These are phyloP conservation scores for Penicillium fuscoglaucum DNA, from an alignment of 2,329 filamentous ascomycete species.

Conservation along the genomic window DNA sequence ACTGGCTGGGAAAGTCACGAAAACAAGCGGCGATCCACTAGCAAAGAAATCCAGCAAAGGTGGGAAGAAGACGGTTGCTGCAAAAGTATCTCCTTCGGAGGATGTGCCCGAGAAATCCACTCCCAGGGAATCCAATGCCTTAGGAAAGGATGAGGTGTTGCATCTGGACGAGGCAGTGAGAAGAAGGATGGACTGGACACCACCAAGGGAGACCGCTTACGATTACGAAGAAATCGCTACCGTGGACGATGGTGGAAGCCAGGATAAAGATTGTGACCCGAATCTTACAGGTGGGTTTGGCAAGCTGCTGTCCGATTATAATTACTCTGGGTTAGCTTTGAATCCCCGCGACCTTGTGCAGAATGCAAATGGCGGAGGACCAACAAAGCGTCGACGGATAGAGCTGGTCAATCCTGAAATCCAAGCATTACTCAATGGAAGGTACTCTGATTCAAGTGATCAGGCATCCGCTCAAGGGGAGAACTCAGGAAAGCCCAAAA, in stretches of 20 bases:
- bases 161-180: slow-evolving; percentile 51
- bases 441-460: slow-evolving; percentile 4
- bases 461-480: slow-evolving; percentile 18
- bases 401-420: slow-evolving; percentile 34
- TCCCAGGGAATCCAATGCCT: slow-evolving; percentile 18
- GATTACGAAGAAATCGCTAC: slow-evolving; percentile 25
- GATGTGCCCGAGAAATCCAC: not conserved
- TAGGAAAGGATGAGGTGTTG: slow-evolving; percentile 24
- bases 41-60: slow-evolving; percentile 16
- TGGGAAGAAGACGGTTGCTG: slow-evolving; percentile 11
- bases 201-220: slow-evolving; percentile 50
- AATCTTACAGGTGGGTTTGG: slow-evolving; percentile 28
- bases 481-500: slow-evolving; percentile 15
- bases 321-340: slow-evolving; percentile 33
- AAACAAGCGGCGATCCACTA: slow-evolving; percentile 25
- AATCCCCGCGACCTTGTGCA: slow-evolving; percentile 12
- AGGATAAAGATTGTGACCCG: not conserved
- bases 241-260: slow-evolving; percentile 11
- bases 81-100: slow-evolving; percentile 1
- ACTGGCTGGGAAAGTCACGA: slow-evolving; percentile 40
- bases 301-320: slow-evolving; percentile 44
- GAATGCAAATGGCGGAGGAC: slow-evolving; percentile 22
- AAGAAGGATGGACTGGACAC: slow-evolving; percentile 68
- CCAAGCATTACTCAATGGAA: slow-evolving; percentile 15
- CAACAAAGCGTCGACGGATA: slow-evolving; percentile 41